Conservation (phyloP, 805 yeast species). For the Kuraishia molischiana region DNA sequence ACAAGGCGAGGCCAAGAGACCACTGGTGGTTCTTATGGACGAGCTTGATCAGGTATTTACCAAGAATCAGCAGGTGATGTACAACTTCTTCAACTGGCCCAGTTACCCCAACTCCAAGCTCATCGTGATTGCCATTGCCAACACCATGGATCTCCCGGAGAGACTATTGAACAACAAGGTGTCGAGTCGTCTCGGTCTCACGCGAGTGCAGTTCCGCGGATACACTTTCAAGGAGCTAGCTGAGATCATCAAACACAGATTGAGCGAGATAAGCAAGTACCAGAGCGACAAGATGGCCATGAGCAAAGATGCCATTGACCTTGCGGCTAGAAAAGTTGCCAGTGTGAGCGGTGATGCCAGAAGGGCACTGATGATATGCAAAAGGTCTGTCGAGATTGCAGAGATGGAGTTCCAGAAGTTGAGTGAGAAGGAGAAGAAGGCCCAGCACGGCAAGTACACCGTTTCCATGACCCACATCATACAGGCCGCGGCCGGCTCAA, state of each 20-base stretch:
- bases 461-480: slow-evolving; percentile 70
- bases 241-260: slow-evolving; percentile 61
- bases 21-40: slow-evolving; percentile 74
- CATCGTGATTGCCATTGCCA: slow-evolving; percentile 88
- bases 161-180: slow-evolving; percentile 78
- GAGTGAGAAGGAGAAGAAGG: slow-evolving; percentile 16
- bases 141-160: slow-evolving; percentile 96
- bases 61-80: slow-evolving; percentile 75
- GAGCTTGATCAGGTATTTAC: slow-evolving; percentile 90
- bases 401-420: slow-evolving; percentile 44
- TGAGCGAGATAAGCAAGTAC: slow-evolving; percentile 36
- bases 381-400: slow-evolving; percentile 85
- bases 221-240: slow-evolving; percentile 74
- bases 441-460: slow-evolving; percentile 30
- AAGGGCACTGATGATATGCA: slow-evolving; percentile 78
- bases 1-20: slow-evolving; percentile 25
- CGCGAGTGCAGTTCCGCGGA: slow-evolving; percentile 82
- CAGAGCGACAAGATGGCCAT: slow-evolving; percentile 32
- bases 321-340: slow-evolving; percentile 90
- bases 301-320: slow-evolving; percentile 71
- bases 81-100: slow-evolving; percentile 98
- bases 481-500: slow-evolving; percentile 71
- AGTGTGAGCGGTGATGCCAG: slow-evolving; percentile 97
- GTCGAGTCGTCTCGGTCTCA: slow-evolving; percentile 82
- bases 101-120: slow-evolving; percentile 69